phyloP scores from a whole-genome alignment of 2,329 filamentous ascomycete species.

The Penicillium sp. region DNA sequence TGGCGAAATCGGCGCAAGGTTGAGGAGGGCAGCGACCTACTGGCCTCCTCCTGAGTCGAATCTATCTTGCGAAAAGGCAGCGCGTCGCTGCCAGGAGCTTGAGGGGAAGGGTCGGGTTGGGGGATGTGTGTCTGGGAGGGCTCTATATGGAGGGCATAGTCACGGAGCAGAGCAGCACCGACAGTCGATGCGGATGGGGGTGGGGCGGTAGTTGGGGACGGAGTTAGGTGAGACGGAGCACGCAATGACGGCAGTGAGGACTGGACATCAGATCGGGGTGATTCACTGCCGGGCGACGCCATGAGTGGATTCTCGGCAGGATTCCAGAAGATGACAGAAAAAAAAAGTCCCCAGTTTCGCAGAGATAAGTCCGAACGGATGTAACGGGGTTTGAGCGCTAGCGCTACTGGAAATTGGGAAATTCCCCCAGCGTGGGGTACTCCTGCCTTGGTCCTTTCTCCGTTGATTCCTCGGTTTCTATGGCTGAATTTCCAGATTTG shows the following conservation, averaged over 20 bases:
- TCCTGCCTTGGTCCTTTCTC: background rate
- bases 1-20: slow-evolving; percentile 37
- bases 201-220: slow-evolving; percentile 15
- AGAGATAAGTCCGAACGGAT: slow-evolving; percentile 23
- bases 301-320: slow-evolving; percentile 15
- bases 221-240: slow-evolving; percentile 27
- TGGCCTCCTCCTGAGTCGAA: slow-evolving; percentile 26
- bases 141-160: slow-evolving; percentile 46
- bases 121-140: slow-evolving; percentile 40
- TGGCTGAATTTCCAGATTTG: background rate
- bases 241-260: slow-evolving; percentile 9
- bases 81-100: slow-evolving; percentile 19
- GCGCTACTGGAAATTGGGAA: background rate
- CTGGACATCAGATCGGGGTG: slow-evolving; percentile 18
- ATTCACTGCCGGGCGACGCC: slow-evolving; percentile 21
- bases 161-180: slow-evolving; percentile 43
- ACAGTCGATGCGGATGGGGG: slow-evolving; percentile 28
- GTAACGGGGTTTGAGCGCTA: slow-evolving; percentile 25
- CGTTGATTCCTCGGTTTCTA: background rate
- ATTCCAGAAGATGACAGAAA: slow-evolving; percentile 22
- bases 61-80: slow-evolving; percentile 21
- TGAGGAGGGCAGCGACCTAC: slow-evolving; percentile 29
- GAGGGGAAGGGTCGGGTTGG: slow-evolving; percentile 20
- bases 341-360: slow-evolving; percentile 3
- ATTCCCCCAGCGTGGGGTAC: background rate